Conservation (phyloP, 192 early-diverging fungal genomes). For the Rhizoclosmatium globosum region DNA sequence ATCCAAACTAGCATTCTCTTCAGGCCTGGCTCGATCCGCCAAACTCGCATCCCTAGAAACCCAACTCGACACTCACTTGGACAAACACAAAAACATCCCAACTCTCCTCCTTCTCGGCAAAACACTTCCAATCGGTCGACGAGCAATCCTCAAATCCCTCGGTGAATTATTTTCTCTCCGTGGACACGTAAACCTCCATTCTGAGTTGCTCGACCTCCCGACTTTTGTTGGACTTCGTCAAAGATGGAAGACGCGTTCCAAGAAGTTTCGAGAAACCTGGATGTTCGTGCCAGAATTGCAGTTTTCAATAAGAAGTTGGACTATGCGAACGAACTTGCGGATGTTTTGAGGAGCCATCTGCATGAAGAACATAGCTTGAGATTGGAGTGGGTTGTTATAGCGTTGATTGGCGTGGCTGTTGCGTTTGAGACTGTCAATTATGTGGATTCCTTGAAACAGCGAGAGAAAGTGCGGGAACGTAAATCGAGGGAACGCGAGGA, state of each 20-base stretch:
- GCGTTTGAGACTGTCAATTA: slow-evolving; percentile 50
- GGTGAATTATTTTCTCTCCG: slow-evolving; percentile 63
- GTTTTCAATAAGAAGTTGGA: slow-evolving; percentile 74
- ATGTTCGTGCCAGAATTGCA: slow-evolving; percentile 62
- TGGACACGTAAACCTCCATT: slow-evolving; percentile 61
- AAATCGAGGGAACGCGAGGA: neutral
- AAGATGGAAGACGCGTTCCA: slow-evolving; percentile 63
- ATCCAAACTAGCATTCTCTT: slow-evolving; percentile 62
- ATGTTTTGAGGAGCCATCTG: slow-evolving; percentile 61
- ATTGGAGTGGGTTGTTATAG: slow-evolving; percentile 58
- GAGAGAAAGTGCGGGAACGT: neutral
- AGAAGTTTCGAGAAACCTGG: slow-evolving; percentile 57
- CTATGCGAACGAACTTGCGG: slow-evolving; percentile 70
- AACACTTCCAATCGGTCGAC: slow-evolving; percentile 52
- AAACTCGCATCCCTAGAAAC: slow-evolving; percentile 65
- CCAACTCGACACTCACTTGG: slow-evolving; percentile 59
- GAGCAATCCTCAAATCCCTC: slow-evolving; percentile 56
- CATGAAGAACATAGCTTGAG: slow-evolving; percentile 59
- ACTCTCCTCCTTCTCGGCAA: slow-evolving; percentile 55
- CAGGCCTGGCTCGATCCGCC: slow-evolving; percentile 62
- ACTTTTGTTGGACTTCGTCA: slow-evolving; percentile 65
- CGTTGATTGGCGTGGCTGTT: slow-evolving; percentile 54
- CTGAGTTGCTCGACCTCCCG: slow-evolving; percentile 69
- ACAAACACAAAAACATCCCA: slow-evolving; percentile 57
- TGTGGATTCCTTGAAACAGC: slow-evolving; percentile 21